Evolutionary conservation across 768 basidiomycete genomes (phyloP), one percentile per base, ranked within the genome.

Genomic region (Crepidotus variabilis): DNA sequence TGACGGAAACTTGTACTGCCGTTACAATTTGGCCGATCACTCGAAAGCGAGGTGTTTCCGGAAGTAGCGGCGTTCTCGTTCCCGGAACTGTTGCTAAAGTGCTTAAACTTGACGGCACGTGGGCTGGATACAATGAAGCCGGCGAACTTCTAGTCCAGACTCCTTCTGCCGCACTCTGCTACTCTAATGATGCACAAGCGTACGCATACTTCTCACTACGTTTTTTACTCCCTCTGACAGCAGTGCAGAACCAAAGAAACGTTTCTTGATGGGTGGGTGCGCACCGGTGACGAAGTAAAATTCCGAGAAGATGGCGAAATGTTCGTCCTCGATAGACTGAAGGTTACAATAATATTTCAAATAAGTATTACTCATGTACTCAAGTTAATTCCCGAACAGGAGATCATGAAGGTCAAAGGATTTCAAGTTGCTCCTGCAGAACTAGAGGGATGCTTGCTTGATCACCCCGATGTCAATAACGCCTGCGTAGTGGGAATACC

Each of bases 371-470:
- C 11, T 34, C 33, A 11, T 7, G 2, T n/a, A 20, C 22, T 39
- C 20, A 11, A 14, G 14, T 24, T 49, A 14, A 50, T 47, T 32
- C 23, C 28, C 23, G 11, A 22, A 49, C 23, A 78, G 74, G 78
- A 79, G 69, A 77, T 78, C 47, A 75, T 79, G 75, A 78, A 79
- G 64, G 83, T 86, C 45, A 78, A 71, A 63, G 88, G 88, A 2
- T 86, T 85, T 65, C 87, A 90, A 64, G 87, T 90, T 1, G 85
- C 88, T 0, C 88, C 87, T 1, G 86, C 88, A 2, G 87, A 88
- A 59, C 72, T 88, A 8, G 87, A 88, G 62, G 87, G 81, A 18
- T 84, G 84, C 57, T 63, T 87, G n/a, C 66, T 87, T 22, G 77
- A 73, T 46, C 83, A 88, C 60, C 69, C 77, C 0, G 85, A 86